Percentiles rank a stretch among this genome's conserved stretches.
Evolutionary conservation across 176 grass and related monocot species (phyloP).

Genomic region (Rhynchospora tenuis): DNA sequence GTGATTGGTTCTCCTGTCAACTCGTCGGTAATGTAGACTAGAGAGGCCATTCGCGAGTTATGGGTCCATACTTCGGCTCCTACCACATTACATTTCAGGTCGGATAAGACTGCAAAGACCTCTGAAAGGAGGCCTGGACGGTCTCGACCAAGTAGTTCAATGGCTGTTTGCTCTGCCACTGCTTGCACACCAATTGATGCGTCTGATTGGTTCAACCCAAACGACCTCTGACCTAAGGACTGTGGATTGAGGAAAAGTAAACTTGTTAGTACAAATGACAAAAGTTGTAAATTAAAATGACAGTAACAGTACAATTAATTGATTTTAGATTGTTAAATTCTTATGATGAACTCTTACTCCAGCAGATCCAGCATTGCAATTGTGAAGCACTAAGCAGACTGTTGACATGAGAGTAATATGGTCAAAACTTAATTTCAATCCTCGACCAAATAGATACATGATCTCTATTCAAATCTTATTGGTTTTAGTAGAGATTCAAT

Average conservation of each 20-base stretch:
- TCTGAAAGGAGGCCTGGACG: slow-evolving; percentile 54
- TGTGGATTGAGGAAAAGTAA: slow-evolving; percentile 10
- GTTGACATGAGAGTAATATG: neutral
- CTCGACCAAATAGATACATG: neutral
- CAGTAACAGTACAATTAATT: neutral
- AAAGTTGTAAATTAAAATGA: neutral
- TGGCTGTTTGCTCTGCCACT: neutral
- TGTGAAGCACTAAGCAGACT: neutral
- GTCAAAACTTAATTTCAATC: neutral
- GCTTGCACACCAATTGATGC: neutral
- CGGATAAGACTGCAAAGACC: slow-evolving; percentile 43
- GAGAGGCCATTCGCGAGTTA: slow-evolving; percentile 35
- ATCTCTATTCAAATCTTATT: neutral
- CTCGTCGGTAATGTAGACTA: slow-evolving; percentile 47
- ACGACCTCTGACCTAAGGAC: slow-evolving; percentile 44
- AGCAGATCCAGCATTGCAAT: neutral
- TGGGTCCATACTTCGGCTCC: slow-evolving; percentile 59
- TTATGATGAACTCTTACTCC: neutral
- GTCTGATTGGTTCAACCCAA: neutral
- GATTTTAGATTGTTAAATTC: neutral
- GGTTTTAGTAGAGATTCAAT: neutral
- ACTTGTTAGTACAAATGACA: neutral
- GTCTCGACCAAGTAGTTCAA: slow-evolving; percentile 44
- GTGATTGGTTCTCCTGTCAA: slow-evolving; percentile 22
- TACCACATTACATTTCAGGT: slow-evolving; percentile 45